Evolutionary conservation across 139 green algal genomes (phyloP).

Genomic region (Ettlia oleoabundans): DNA sequence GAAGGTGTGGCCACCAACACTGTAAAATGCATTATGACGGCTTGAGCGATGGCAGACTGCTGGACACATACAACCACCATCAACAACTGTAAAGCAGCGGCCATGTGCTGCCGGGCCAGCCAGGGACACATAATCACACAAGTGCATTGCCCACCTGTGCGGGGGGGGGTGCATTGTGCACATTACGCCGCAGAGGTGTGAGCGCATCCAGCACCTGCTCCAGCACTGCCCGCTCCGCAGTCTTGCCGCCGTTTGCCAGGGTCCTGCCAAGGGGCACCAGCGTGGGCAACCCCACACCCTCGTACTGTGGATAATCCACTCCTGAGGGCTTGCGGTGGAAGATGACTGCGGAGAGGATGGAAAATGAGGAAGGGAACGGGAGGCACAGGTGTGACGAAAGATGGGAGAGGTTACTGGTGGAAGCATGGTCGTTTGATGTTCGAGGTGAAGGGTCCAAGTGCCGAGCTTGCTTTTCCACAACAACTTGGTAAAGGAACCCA

Average conservation of each 20-base stretch:
- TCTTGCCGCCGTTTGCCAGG: conserved; percentile 26
- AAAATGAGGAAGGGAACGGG: neutral
- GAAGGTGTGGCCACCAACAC: no score
- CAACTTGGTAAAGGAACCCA: no score
- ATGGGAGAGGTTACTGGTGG: neutral
- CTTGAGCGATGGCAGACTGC: neutral
- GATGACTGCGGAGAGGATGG: neutral
- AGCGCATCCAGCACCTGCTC: conserved; percentile 29
- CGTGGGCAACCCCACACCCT: conserved; percentile 23
- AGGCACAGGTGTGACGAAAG: neutral
- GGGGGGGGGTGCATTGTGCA: neutral
- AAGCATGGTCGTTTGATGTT: no score
- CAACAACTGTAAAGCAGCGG: neutral
- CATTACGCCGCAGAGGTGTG: neutral
- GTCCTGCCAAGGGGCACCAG: conserved; percentile 35
- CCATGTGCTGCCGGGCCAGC: neutral
- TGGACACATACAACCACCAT: neutral
- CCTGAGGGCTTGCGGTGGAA: neutral
- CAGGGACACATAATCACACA: neutral
- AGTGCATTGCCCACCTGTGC: neutral
- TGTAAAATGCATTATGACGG: no score
- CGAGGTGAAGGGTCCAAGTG: no score
- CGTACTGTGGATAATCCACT: neutral
- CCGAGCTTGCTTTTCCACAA: no score
- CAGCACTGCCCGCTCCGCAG: conserved; percentile 32